Base-by-base conservation (phyloP, 192 early-diverging fungal genomes). In the Linderina pennispora region DNA sequence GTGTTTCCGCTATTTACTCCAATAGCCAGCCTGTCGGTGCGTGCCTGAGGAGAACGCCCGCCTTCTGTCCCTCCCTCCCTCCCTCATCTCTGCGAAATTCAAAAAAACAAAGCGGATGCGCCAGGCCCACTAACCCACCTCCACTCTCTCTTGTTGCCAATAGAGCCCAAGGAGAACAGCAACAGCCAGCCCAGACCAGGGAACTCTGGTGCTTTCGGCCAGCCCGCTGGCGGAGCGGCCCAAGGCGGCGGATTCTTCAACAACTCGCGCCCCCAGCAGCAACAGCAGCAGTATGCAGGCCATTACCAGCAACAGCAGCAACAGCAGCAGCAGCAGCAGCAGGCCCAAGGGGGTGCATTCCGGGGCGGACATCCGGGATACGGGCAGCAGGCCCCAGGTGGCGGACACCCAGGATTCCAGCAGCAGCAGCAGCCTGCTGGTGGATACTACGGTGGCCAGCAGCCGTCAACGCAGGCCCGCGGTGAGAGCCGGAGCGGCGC, bases 261-360 rank as follows among this genome's bases (percentile, higher is more conserved):
- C 16, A 37, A 22, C 5, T 18, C 24, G 5, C 8, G 48, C 25
- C 55, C 49, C 17, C 43, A 50, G 21, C 40, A 53, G 48, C 53
- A 55, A 40, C 55, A 52, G 51, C 62, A 58, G 47, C 47, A 39
- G 28, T 40, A 58, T 4, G 28, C 43, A 10, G 17, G 15, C 31
- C 53, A 55, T 37, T 48, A 45, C 8, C 44, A 33, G 17, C 43
- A 60, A 37, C 16, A 57, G 33, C 60, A 44, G 35, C 45, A 34
- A 17, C 45, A 44, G 24, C 25, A 32, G 9, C 62, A 55, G 43
- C 43, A 45, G 35, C 55, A 58, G 47, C 47, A 39, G 28, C 34
- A 58, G 3, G 28, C 43, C n/a, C n/a, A n/a, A n/a, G n/a, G n/a
- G n/a, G n/a, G n/a, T n/a, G n/a, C n/a, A 31, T 31, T 11, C 28